Conservation (phyloP, 140 eudicot species). For the Bidens hawaiensis region DNA sequence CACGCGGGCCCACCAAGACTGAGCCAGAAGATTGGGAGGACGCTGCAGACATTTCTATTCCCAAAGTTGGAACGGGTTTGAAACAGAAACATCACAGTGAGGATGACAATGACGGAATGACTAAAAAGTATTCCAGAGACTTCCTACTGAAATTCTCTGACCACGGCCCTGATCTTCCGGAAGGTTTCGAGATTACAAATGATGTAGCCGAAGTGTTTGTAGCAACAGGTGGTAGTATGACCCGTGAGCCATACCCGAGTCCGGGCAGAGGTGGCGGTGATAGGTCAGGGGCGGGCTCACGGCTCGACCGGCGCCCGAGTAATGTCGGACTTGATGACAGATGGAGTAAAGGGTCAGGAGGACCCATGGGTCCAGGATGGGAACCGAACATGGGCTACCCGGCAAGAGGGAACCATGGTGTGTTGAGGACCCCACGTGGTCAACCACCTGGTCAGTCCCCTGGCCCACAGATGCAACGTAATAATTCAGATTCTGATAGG, state of each 20-base stretch:
- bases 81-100: slow-evolving; percentile 25
- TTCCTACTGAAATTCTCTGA: slow-evolving; percentile 72
- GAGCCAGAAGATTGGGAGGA: slow-evolving; percentile 99
- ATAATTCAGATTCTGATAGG: slow-evolving; percentile 63
- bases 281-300: slow-evolving; percentile 30
- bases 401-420: slow-evolving; percentile 43
- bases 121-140: slow-evolving; percentile 76
- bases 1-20: slow-evolving; percentile 34
- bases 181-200: slow-evolving; percentile 39
- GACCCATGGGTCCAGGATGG: slow-evolving; percentile 41
- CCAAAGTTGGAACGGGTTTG: slow-evolving; percentile 40
- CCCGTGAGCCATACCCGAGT: slow-evolving; percentile 52
- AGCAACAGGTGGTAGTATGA: slow-evolving; percentile 22
- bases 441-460: slow-evolving; percentile 46
- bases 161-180: slow-evolving; percentile 56
- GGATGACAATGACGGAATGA: slow-evolving; percentile 37
- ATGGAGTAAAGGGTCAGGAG: slow-evolving; percentile 57
- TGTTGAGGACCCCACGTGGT: slow-evolving; percentile 44
- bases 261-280: slow-evolving; percentile 62
- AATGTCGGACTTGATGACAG: slow-evolving; percentile 49
- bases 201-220: slow-evolving; percentile 40
- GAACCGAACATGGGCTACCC: slow-evolving; percentile 43
- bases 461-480: slow-evolving; percentile 57
- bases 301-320: slow-evolving; percentile 59
- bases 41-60: slow-evolving; percentile 75